phyloP scores from a whole-genome alignment of 1,139 yeast species.

The Suhomyces yuchorum region DNA sequence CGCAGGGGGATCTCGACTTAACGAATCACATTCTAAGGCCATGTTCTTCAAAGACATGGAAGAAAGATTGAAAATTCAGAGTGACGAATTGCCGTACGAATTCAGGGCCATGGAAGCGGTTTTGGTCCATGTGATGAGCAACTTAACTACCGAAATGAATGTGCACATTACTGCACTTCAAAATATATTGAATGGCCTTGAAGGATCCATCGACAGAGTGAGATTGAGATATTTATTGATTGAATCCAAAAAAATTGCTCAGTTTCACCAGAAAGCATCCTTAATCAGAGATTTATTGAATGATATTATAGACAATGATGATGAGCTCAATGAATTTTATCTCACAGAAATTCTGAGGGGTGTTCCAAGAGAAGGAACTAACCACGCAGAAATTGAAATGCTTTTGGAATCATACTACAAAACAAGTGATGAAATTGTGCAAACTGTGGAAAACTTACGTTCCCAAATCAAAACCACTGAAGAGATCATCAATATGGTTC shows the following conservation, averaged over 20 bases:
- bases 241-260: constrained; percentile 47
- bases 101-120: constrained; percentile 49
- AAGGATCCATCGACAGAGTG: constrained; percentile 42
- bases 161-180: constrained; percentile 45
- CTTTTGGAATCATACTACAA: constrained; percentile 47
- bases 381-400: constrained; percentile 48
- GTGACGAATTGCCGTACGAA: constrained; percentile 42
- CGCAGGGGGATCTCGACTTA: constrained; percentile 28
- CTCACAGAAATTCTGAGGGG: constrained; percentile 34
- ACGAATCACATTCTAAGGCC: constrained; percentile 42
- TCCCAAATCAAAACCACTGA: constrained; percentile 50
- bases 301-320: constrained; percentile 44
- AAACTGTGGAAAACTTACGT: constrained; percentile 42
- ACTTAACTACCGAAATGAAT: constrained; percentile 45
- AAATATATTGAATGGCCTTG: constrained; percentile 40
- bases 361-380: constrained; percentile 29
- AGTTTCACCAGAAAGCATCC: constrained; percentile 45
- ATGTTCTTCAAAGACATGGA: constrained; percentile 37
- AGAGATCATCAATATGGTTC: constrained; percentile 47
- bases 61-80: constrained; percentile 26
- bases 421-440: constrained; percentile 49
- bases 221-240: constrained; percentile 44
- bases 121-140: constrained; percentile 40
- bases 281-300: constrained; percentile 45
- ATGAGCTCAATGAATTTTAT: constrained; percentile 43